phyloP scores from a whole-genome alignment of 345 rosid genomes.

The Aurinia saxatilis region DNA sequence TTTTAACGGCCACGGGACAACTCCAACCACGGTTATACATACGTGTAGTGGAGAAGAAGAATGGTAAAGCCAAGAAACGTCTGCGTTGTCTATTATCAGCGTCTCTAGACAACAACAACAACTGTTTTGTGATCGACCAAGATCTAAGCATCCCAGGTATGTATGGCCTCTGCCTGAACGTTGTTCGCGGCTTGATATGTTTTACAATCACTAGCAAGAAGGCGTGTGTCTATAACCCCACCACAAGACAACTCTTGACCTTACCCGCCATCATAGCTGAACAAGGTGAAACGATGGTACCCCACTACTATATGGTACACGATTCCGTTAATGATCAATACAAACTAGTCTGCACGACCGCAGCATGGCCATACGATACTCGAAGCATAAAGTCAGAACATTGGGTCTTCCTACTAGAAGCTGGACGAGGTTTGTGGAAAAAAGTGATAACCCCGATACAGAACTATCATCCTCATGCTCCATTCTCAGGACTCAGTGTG shows the following conservation, averaged over 20 bases:
- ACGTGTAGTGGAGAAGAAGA: neutral
- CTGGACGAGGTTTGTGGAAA: constrained; percentile 9
- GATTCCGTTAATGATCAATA: neutral
- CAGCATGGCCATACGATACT: neutral
- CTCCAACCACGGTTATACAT: neutral
- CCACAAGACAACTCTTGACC: neutral
- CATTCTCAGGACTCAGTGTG: no score
- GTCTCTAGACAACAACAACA: neutral
- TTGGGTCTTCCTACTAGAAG: neutral
- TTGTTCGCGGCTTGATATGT: no score
- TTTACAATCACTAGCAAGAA: neutral
- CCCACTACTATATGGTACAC: neutral
- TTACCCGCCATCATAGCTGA: neutral
- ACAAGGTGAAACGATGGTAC: neutral
- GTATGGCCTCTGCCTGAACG: neutral
- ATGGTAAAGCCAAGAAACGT: neutral
- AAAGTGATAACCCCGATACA: neutral
- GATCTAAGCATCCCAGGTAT: neutral
- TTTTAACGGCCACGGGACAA: no score
- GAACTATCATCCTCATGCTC: neutral
- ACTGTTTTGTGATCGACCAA: neutral
- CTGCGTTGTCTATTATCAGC: neutral
- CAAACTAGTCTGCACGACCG: neutral
- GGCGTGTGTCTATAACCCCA: neutral
- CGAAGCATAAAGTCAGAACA: neutral